These are phyloP conservation scores for Eucalyptus pauciflora DNA, from an alignment of 345 rosid genomes.

Conservation along the genomic window DNA sequence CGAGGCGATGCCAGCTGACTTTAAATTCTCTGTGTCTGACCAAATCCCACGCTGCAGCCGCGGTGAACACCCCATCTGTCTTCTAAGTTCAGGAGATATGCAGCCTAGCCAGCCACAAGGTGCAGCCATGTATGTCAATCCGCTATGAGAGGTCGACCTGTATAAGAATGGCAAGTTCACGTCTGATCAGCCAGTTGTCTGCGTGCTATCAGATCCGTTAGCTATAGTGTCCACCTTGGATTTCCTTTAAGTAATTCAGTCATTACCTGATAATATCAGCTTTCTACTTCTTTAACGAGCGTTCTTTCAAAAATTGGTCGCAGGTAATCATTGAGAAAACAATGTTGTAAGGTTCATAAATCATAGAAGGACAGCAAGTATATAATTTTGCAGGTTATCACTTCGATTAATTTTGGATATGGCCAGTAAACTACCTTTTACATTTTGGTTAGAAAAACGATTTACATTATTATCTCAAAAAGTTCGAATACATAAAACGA, in stretches of 20 bases:
- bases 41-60: neutral
- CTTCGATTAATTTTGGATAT: neutral
- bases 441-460: no score
- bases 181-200: neutral
- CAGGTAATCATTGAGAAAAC: neutral
- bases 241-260: neutral
- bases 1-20: rapidly evolving
- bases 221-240: neutral
- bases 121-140: neutral
- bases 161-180: neutral
- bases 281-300: neutral
- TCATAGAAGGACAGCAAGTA: neutral
- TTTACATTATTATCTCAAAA: no score
- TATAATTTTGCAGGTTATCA: neutral
- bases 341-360: neutral
- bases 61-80: neutral
- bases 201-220: neutral
- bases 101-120: neutral
- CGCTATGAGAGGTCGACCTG: neutral
- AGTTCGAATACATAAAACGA: no score
- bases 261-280: neutral
- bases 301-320: neutral
- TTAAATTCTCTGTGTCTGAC: neutral
- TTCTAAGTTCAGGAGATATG: neutral
- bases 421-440: neutral